Percentiles rank a stretch among this genome's conserved stretches.
Conservation (phyloP, 2,329 filamentous ascomycete genomes). For the Fusarium denticulatum region DNA sequence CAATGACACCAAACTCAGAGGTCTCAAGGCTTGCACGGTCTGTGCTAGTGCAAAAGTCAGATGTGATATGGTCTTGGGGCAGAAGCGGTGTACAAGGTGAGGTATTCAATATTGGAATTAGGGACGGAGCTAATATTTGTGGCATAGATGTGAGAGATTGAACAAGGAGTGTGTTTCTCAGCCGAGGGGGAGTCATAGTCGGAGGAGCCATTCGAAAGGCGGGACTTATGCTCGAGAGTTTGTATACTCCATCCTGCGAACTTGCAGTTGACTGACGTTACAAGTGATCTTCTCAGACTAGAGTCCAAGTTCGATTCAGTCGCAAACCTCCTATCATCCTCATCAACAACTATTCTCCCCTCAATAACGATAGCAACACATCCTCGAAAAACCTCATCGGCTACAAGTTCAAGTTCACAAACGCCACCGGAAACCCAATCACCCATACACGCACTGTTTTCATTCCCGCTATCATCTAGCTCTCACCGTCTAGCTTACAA, state of each 20-base stretch:
- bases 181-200: conserved; percentile 5
- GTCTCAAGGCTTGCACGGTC: conserved; percentile 6
- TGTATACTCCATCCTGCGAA: neutral
- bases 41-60: conserved; percentile 16
- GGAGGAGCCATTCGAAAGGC: neutral
- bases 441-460: neutral
- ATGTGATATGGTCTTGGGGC: conserved; percentile 3
- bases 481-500: neutral
- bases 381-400: neutral
- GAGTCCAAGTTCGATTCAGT: conserved; percentile 24
- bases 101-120: no score
- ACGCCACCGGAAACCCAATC: neutral
- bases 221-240: conserved; percentile 8
- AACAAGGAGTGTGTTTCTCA: conserved; percentile 10
- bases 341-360: neutral
- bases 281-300: conserved; percentile 2
- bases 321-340: neutral
- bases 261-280: neutral
- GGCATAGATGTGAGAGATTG: conserved; percentile 11
- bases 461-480: neutral
- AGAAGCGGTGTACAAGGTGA: conserved; percentile 13
- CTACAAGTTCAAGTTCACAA: neutral
- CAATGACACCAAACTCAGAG: neutral
- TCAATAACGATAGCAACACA: neutral
- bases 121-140: neutral